These are phyloP conservation scores for Penicillium riverlandense DNA, from an alignment of 495 filamentous ascomycete genomes.

Conservation along the genomic window DNA sequence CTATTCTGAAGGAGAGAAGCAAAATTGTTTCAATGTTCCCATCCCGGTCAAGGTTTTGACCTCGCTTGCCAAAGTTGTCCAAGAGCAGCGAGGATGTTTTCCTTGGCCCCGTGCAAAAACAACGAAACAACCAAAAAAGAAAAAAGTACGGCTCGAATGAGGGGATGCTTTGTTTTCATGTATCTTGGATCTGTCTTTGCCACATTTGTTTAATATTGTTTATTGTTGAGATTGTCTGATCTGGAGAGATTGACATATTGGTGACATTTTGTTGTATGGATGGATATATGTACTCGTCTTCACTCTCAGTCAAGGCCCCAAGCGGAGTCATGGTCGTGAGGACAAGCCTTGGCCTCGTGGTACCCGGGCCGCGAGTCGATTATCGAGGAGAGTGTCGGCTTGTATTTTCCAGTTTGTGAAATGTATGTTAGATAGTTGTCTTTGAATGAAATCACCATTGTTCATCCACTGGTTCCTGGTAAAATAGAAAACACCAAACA, in stretches of 20 bases:
- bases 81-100: conserved; percentile 1
- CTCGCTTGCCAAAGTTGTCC: background rate
- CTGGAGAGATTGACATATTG: background rate
- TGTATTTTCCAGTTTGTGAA: no score
- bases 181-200: background rate
- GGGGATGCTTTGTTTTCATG: background rate
- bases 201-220: background rate
- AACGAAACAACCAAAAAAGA: background rate
- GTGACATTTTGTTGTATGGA: background rate
- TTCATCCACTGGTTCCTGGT: background rate
- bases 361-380: background rate
- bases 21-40: background rate
- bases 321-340: conserved; percentile 2
- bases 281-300: background rate
- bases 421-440: no score
- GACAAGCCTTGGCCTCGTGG: background rate
- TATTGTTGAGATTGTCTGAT: background rate
- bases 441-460: background rate
- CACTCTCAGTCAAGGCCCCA: background rate
- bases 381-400: background rate
- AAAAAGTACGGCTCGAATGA: background rate
- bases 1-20: background rate
- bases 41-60: conserved; percentile 7
- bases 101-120: conserved; percentile 1
- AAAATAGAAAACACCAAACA: conserved; percentile 7